Evolutionary conservation across 2,329 filamentous ascomycete genomes (phyloP).

Genomic region (Xylariaceae sp.): DNA sequence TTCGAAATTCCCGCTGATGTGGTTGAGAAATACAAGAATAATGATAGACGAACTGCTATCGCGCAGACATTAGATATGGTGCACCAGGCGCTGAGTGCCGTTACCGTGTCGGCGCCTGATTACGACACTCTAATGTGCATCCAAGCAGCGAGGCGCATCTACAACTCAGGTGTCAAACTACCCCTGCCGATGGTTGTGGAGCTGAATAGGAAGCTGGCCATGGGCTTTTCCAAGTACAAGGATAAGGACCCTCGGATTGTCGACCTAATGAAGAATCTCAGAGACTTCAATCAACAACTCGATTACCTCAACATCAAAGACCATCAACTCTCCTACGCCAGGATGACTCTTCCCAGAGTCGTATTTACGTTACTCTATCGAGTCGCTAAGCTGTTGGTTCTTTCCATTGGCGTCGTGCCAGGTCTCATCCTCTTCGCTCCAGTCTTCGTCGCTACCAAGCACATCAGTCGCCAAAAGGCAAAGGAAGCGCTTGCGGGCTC

Average conservation of each 20-base stretch:
- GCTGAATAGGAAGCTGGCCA: constrained; percentile 82
- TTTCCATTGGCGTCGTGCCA: constrained; percentile 77
- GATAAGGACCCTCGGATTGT: constrained; percentile 73
- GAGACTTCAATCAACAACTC: constrained; percentile 80
- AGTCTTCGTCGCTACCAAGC: constrained; percentile 77
- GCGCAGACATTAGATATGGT: constrained; percentile 79
- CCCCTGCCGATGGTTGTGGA: constrained; percentile 90
- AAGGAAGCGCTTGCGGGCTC: constrained; percentile 78
- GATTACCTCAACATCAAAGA: constrained; percentile 83
- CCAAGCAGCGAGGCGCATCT: constrained; percentile 85
- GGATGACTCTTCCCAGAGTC: constrained; percentile 71
- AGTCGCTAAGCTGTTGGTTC: constrained; percentile 66
- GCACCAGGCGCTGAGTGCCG: constrained; percentile 75
- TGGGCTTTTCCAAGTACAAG: constrained; percentile 90
- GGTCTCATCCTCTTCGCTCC: constrained; percentile 83
- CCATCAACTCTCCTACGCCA: constrained; percentile 90
- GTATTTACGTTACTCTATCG: constrained; percentile 74
- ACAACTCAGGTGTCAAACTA: constrained; percentile 90
- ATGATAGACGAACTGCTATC: constrained; percentile 80
- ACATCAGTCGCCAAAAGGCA: constrained; percentile 76
- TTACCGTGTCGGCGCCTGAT: constrained; percentile 87
- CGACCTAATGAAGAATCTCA: constrained; percentile 66
- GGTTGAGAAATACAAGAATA: constrained; percentile 77
- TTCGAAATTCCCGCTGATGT: constrained; percentile 78
- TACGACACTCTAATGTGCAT: constrained; percentile 97